Evolutionary conservation across 1,284 basidiomycete genomes (phyloP).

Genomic region (Quambalaria eucalypti): DNA sequence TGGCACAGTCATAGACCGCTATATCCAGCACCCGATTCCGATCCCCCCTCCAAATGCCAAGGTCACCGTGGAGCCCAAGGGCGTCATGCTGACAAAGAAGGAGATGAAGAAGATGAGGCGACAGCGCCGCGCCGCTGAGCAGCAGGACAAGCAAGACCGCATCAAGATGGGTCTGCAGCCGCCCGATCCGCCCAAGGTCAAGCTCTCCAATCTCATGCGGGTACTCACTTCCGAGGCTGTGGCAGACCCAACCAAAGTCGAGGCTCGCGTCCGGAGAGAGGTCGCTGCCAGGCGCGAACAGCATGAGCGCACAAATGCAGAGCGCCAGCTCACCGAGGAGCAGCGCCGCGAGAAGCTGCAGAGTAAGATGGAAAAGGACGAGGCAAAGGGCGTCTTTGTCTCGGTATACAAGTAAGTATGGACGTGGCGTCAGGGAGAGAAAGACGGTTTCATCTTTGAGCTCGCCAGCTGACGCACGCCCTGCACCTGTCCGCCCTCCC

Average conservation of each 20-base stretch:
- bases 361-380: slow-evolving; percentile 51
- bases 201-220: slow-evolving; percentile 92
- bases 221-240: slow-evolving; percentile 92
- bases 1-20: slow-evolving; percentile 74
- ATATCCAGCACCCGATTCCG: slow-evolving; percentile 93
- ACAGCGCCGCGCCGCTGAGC: slow-evolving; percentile 73
- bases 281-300: slow-evolving; percentile 77
- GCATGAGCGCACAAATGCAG: slow-evolving; percentile 84
- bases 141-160: slow-evolving; percentile 89
- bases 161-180: slow-evolving; percentile 92
- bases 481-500: neutral
- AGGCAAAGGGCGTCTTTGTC: slow-evolving; percentile 74
- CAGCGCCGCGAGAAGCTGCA: slow-evolving; percentile 78
- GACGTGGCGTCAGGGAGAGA: neutral
- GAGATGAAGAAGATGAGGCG: slow-evolving; percentile 96
- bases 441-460: neutral
- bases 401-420: slow-evolving; percentile 64
- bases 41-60: slow-evolving; percentile 84
- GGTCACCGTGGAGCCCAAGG: slow-evolving; percentile 57
- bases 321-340: slow-evolving; percentile 82
- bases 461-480: neutral
- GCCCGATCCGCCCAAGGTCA: slow-evolving; percentile 91
- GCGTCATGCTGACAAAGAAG: slow-evolving; percentile 50
- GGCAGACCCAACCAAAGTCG: slow-evolving; percentile 92
- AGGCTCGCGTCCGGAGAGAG: slow-evolving; percentile 84